Evolutionary conservation across 805 yeast genomes (phyloP).

Genomic region (Kodamaea hsintzibuensis): DNA sequence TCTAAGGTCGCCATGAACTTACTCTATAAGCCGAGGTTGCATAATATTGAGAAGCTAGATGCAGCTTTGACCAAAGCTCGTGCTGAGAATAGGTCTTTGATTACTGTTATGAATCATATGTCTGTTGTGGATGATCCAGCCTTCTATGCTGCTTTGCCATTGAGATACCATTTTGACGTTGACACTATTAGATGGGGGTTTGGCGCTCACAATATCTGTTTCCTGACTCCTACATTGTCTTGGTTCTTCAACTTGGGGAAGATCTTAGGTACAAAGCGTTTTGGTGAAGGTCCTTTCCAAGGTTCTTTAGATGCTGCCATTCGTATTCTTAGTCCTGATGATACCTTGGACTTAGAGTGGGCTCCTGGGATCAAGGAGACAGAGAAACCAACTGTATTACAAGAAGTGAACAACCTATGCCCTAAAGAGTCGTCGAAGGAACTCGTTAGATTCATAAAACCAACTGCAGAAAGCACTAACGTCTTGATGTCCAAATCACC

Average conservation of each 20-base stretch:
- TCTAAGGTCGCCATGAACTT: constrained; percentile 62
- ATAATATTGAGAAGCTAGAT: constrained; percentile 64
- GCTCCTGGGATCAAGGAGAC: constrained; percentile 29
- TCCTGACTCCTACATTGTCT: constrained; percentile 51
- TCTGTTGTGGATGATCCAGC: constrained; percentile 90
- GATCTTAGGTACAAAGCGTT: constrained; percentile 81
- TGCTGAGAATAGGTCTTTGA: constrained; percentile 66
- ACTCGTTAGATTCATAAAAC: constrained; percentile 23
- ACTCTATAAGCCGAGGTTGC: constrained; percentile 63
- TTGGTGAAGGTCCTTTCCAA: constrained; percentile 93
- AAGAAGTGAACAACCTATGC: constrained; percentile 31
- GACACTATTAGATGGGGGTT: constrained; percentile 88
- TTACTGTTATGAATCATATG: constrained; percentile 94
- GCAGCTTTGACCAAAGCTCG: constrained; percentile 63
- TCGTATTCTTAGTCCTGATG: constrained; percentile 76
- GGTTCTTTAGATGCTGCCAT: constrained; percentile 86
- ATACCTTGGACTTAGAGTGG: constrained; percentile 52
- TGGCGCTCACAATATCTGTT: constrained; percentile 91
- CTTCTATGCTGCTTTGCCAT: constrained; percentile 83
- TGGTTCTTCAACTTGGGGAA: constrained; percentile 85
- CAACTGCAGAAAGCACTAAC: constrained; percentile 30
- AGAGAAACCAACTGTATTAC: constrained; percentile 38
- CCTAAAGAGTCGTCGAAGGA: constrained; percentile 10
- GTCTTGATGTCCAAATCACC: constrained; percentile 43
- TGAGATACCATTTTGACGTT: constrained; percentile 59